Evolutionary conservation across 768 basidiomycete species (phyloP).

Genomic region (Mycena galopus): DNA sequence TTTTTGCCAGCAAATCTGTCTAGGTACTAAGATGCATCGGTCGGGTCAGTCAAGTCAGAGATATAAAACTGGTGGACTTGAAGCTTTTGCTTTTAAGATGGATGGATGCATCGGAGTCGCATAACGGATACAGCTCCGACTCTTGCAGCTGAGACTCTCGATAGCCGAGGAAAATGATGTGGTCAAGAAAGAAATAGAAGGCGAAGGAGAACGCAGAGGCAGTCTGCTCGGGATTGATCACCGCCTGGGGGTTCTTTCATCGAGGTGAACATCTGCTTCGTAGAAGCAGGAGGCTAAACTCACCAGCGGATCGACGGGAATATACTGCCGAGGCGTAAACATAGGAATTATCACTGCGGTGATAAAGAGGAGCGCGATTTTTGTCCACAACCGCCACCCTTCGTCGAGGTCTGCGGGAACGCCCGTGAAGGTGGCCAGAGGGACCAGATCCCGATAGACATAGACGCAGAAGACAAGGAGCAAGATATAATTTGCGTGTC

Average conservation of each 20-base stretch:
- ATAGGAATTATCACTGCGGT: conserved; percentile 65
- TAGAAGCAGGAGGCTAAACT: conserved; percentile 7
- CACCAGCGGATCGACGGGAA: conserved; percentile 66
- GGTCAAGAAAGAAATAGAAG: conserved; percentile 68
- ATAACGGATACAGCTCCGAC: conserved; percentile 72
- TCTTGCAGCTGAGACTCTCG: conserved; percentile 57
- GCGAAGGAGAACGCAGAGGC: conserved; percentile 59
- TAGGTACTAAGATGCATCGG: not conserved
- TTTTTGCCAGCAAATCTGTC: conserved; percentile 2
- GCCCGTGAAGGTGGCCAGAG: conserved; percentile 64
- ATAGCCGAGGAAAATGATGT: conserved; percentile 58
- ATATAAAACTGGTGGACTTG: conserved; percentile 42
- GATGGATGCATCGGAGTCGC: conserved; percentile 63
- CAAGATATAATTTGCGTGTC: conserved; percentile 52
- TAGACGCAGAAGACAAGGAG: conserved; percentile 57
- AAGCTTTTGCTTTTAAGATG: conserved; percentile 45
- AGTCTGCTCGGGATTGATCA: conserved; percentile 61
- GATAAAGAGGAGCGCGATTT: conserved; percentile 57
- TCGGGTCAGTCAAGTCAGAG: not conserved
- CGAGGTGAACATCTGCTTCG: not conserved
- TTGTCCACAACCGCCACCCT: conserved; percentile 64
- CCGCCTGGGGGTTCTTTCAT: not conserved
- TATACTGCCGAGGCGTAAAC: conserved; percentile 63
- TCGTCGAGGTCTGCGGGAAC: conserved; percentile 61
- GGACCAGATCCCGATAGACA: conserved; percentile 68